A percentile compares a stretch with the other conserved stretches of the same genome.
Evolutionary conservation across 345 rosid genomes (phyloP).

Genomic region (Zanthoxylum bungeanum): DNA sequence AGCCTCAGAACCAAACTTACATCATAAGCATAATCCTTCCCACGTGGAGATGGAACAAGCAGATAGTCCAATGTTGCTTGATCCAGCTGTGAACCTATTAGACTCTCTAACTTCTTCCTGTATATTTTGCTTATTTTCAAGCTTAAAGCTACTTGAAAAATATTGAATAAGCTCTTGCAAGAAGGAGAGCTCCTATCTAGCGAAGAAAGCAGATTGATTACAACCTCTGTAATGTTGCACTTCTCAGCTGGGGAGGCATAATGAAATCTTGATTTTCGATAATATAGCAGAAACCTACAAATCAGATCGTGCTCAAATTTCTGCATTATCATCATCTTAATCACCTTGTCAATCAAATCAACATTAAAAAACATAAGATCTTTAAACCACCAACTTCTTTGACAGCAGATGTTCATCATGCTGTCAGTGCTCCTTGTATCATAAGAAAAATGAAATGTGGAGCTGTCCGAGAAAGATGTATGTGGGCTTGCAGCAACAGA

Average conservation of each 20-base stretch:
- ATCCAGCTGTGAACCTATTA: slow-evolving; percentile 47
- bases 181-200: slow-evolving; percentile 31
- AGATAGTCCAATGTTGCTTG: slow-evolving; percentile 45
- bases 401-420: slow-evolving; percentile 19
- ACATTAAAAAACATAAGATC: slow-evolving; percentile 39
- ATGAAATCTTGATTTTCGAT: slow-evolving; percentile 30
- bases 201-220: slow-evolving; percentile 31
- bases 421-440: slow-evolving; percentile 35
- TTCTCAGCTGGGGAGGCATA: slow-evolving; percentile 19
- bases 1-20: slow-evolving; percentile 48
- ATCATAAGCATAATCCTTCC: slow-evolving; percentile 35
- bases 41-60: slow-evolving; percentile 29
- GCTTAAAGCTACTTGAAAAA: slow-evolving; percentile 28
- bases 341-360: slow-evolving; percentile 28
- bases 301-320: slow-evolving; percentile 30
- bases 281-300: slow-evolving; percentile 38
- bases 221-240: slow-evolving; percentile 24
- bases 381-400: slow-evolving; percentile 43
- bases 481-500: slow-evolving; percentile 25
- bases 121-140: slow-evolving; percentile 22
- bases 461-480: slow-evolving; percentile 31
- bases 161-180: slow-evolving; percentile 39
- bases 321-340: slow-evolving; percentile 24
- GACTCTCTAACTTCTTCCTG: slow-evolving; percentile 31
- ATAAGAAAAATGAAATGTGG: slow-evolving; percentile 25